A percentile compares a stretch with the other conserved stretches of the same genome.
Conservation (phyloP, 176 grass and related monocot species). For the Alopecurus myosuroides region DNA sequence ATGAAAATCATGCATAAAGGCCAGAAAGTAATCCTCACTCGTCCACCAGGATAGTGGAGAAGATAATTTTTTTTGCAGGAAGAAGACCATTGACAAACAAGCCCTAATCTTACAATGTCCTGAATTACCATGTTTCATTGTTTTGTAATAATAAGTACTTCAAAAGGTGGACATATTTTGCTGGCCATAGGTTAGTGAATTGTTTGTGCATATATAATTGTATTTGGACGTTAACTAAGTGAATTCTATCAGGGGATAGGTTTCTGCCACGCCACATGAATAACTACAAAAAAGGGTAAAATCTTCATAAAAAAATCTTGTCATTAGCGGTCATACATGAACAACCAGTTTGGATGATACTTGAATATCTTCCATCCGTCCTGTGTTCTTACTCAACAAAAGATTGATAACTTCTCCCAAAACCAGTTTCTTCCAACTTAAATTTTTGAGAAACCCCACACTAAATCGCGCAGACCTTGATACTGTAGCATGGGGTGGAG, state of each 20-base stretch:
- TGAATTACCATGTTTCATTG: neutral
- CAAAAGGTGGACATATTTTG: neutral
- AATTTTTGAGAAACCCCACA: neutral
- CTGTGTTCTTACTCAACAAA: neutral
- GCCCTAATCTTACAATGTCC: neutral
- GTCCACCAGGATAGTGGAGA: neutral
- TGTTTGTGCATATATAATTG: neutral
- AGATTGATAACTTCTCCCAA: neutral
- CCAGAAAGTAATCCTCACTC: neutral
- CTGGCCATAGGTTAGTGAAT: neutral
- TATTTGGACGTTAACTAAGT: neutral
- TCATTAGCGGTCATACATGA: neutral
- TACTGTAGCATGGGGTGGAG: neutral
- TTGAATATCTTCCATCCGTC: neutral
- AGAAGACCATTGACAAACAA: neutral
- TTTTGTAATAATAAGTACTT: neutral
- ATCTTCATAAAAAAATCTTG: neutral
- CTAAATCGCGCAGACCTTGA: neutral
- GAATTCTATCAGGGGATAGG: neutral
- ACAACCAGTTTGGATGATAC: neutral
- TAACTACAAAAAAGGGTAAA: neutral
- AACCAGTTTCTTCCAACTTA: neutral
- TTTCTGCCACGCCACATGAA: neutral
- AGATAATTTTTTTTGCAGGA: too few species aligned
- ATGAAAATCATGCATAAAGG: slow-evolving; percentile 16